phyloP scores from a whole-genome alignment of 495 filamentous ascomycete species.

The Beverwykella pulmonaria region DNA sequence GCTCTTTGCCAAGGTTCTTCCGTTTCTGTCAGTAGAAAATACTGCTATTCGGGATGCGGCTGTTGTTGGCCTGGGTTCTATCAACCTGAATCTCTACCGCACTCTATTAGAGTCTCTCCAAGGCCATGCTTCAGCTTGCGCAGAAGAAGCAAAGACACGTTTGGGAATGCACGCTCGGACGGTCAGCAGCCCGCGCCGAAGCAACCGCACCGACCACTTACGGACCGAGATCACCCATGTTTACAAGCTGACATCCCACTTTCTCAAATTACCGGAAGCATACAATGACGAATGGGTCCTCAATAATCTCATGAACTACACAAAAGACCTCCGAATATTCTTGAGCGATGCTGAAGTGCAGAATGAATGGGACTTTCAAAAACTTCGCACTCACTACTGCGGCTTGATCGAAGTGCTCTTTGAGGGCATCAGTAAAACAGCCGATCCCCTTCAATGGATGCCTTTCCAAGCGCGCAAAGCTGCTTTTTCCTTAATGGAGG shows the following conservation, averaged over 20 bases:
- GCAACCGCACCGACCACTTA: conserved; percentile 77
- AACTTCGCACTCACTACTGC: conserved; percentile 88
- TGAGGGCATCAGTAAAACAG: conserved; percentile 84
- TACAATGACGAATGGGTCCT: conserved; percentile 92
- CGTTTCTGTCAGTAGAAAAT: conserved; percentile 75
- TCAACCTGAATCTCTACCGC: conserved; percentile 93
- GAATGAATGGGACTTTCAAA: conserved; percentile 95
- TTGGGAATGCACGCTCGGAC: conserved; percentile 75
- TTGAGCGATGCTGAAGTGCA: conserved; percentile 92
- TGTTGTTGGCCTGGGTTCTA: conserved; percentile 88
- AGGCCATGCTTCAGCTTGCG: conserved; percentile 75
- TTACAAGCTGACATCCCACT: conserved; percentile 91
- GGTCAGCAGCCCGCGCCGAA: conserved; percentile 73
- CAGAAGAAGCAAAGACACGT: conserved; percentile 84
- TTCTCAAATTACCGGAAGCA: conserved; percentile 75
- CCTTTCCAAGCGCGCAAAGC: conserved; percentile 94
- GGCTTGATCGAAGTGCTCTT: conserved; percentile 91
- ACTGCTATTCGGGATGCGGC: conserved; percentile 82
- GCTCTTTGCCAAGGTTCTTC: conserved; percentile 88
- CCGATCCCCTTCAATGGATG: conserved; percentile 87
- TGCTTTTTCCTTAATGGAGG: conserved; percentile 93
- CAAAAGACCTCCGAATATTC: conserved; percentile 90
- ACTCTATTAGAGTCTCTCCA: conserved; percentile 89
- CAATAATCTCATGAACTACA: conserved; percentile 83
- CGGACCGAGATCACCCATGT: conserved; percentile 95